Evolutionary conservation across 257 asterid genomes (phyloP).

Genomic region (Solanum paucissectum): DNA sequence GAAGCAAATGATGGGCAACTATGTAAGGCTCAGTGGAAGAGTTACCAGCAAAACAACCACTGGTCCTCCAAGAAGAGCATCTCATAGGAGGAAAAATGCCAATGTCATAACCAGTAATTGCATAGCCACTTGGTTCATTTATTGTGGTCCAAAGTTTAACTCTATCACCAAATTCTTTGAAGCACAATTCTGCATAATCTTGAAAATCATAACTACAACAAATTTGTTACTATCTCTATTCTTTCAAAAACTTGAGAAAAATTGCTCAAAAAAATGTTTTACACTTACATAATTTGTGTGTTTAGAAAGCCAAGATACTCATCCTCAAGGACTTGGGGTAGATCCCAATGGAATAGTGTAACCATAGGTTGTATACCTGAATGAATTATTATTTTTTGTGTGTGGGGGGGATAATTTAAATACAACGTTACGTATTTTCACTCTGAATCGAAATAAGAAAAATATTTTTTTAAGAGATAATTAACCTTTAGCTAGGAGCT

Average conservation of each 20-base stretch:
- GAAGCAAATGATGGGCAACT: not conserved
- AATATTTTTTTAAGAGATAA: not conserved
- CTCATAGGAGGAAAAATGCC: not conserved
- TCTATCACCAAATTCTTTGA: not conserved
- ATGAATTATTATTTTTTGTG: not conserved
- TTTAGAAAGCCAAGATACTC: not conserved
- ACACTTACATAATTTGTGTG: not conserved
- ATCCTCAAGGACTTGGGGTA: not conserved
- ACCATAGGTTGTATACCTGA: not conserved
- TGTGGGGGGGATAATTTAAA: not conserved
- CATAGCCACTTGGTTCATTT: not conserved
- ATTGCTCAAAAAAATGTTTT: not conserved
- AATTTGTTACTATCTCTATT: not conserved
- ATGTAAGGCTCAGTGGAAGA: not conserved
- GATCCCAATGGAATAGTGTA: not conserved
- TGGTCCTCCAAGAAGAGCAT: not conserved
- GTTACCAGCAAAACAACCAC: not conserved
- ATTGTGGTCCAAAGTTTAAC: not conserved
- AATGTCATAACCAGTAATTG: not conserved
- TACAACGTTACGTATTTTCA: not conserved
- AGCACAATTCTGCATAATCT: not conserved
- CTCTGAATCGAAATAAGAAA: not conserved
- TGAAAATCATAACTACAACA: not conserved
- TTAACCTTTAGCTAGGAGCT: not conserved
- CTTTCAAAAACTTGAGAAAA: not conserved